Conservation (phyloP, 192 early-diverging fungal genomes). For the Oehlia diaphana region DNA sequence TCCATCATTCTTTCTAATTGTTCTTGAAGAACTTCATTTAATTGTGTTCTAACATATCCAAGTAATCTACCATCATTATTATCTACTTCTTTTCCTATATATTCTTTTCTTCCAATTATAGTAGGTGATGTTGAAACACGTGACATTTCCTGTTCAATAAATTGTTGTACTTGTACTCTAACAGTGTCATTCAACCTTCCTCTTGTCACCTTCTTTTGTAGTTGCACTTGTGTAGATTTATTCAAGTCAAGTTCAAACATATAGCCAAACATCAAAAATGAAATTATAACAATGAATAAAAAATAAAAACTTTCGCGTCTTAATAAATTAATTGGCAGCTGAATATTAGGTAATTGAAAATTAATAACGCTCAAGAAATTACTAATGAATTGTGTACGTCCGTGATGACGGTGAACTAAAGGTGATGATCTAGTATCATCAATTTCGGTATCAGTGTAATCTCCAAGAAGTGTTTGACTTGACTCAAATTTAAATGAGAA, state of each 20-base stretch:
- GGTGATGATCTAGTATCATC: background rate
- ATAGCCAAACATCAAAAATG: background rate
- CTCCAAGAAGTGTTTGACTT: background rate
- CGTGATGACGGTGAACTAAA: background rate
- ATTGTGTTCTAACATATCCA: constrained; percentile 17
- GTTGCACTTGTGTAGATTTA: background rate
- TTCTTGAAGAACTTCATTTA: constrained; percentile 5
- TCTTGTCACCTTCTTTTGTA: background rate
- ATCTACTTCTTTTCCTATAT: background rate
- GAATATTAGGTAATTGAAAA: background rate
- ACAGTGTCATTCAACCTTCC: background rate
- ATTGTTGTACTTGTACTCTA: constrained; percentile 10
- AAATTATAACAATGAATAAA: background rate
- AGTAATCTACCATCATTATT: background rate
- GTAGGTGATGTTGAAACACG: background rate
- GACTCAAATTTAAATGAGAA: background rate
- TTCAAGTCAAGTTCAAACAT: background rate
- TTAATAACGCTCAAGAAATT: background rate
- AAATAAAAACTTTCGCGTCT: background rate
- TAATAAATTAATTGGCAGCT: background rate
- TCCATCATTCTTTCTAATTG: constrained; percentile 14
- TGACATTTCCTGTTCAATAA: constrained; percentile 7
- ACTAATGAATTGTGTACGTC: background rate
- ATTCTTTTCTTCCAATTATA: background rate
- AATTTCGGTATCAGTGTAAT: background rate